phyloP scores from a whole-genome alignment of 495 filamentous ascomycete species.

The Penicillium chermesinum region DNA sequence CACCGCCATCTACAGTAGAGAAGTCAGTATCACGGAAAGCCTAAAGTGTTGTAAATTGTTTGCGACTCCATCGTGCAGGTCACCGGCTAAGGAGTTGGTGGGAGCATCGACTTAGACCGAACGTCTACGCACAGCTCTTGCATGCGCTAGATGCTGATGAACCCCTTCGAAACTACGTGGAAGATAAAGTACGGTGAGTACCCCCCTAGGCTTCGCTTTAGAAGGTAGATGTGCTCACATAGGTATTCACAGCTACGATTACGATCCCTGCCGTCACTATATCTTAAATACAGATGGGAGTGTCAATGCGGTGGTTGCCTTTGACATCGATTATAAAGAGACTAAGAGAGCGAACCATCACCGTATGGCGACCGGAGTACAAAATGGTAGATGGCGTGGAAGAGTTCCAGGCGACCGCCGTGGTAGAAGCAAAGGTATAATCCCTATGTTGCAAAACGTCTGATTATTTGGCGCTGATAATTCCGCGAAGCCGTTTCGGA shows the following conservation, averaged over 20 bases:
- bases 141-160: conserved; percentile 7
- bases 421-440: conserved; percentile 7
- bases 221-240: conserved; percentile 6
- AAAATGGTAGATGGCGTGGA: conserved; percentile 5
- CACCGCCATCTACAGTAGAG: conserved; percentile 2
- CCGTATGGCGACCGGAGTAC: conserved; percentile 15
- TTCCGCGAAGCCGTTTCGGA: conserved; percentile 5
- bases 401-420: conserved; percentile 5
- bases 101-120: conserved; percentile 3
- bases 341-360: conserved; percentile 11
- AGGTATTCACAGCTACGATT: conserved; percentile 12
- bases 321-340: conserved; percentile 28
- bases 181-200: conserved; percentile 19
- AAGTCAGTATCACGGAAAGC: conserved; percentile 1
- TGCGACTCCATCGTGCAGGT: conserved; percentile 7
- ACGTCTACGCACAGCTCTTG: conserved; percentile 7
- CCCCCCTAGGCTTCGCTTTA: conserved; percentile 1
- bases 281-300: conserved; percentile 24
- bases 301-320: conserved; percentile 25
- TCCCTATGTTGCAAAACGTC: background rate
- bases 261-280: conserved; percentile 16
- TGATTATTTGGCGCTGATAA: background rate
- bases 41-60: conserved; percentile 7
- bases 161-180: conserved; percentile 11
- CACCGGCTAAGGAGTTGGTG: conserved; percentile 5